Evolutionary conservation across 768 basidiomycete genomes (phyloP).

Genomic region (Termitomyces sp.): DNA sequence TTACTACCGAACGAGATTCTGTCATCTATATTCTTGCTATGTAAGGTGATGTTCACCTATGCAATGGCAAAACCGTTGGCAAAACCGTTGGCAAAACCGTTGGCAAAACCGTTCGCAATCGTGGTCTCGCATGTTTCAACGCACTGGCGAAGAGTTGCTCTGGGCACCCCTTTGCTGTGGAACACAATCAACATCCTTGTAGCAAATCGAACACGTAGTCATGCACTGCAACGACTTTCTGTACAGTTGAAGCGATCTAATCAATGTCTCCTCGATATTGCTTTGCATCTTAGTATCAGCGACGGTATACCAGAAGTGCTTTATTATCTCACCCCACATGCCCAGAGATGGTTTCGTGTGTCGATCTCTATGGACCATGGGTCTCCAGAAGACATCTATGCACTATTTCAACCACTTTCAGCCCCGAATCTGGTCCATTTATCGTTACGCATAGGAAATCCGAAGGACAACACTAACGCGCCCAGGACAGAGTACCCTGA

Average conservation of each 20-base stretch:
- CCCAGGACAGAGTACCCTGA: conserved; percentile 27
- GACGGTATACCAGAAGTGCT: conserved; percentile 24
- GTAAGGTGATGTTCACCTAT: conserved; percentile 16
- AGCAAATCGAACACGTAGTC: conserved; percentile 13
- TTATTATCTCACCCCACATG: conserved; percentile 27
- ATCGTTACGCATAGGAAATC: conserved; percentile 30
- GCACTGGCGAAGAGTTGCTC: conserved; percentile 38
- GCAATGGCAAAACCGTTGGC: conserved; percentile 23
- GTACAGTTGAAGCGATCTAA: conserved; percentile 35
- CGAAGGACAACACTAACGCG: conserved; percentile 18
- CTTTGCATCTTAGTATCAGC: conserved; percentile 24
- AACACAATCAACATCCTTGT: conserved; percentile 31
- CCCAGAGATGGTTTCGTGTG: conserved; percentile 35
- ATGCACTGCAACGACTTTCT: conserved; percentile 24
- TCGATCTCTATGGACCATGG: conserved; percentile 24
- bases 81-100: no score
- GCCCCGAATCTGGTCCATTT: conserved; percentile 35
- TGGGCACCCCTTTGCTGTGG: conserved; percentile 43
- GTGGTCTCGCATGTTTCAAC: conserved; percentile 41
- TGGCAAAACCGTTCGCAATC: conserved; percentile 28
- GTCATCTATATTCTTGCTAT: conserved; percentile 32
- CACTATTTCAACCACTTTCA: conserved; percentile 20
- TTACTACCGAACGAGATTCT: conserved; percentile 39
- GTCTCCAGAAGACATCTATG: conserved; percentile 22
- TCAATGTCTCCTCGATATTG: conserved; percentile 33